Conservation (phyloP, 192 early-diverging fungal species). For the Coemansia sp. region DNA sequence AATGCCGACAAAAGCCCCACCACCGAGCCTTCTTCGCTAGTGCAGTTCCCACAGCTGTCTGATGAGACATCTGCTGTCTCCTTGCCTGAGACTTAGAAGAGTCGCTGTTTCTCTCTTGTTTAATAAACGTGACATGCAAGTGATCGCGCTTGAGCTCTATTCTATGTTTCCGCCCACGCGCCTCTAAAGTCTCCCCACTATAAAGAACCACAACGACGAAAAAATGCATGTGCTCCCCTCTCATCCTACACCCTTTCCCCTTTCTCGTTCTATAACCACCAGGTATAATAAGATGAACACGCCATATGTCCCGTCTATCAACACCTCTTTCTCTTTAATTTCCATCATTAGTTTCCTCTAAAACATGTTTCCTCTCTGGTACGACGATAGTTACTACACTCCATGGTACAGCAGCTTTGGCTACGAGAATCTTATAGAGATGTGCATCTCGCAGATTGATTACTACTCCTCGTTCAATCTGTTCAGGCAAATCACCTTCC, state of each 20-base stretch:
- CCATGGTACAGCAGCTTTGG: background rate
- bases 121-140: background rate
- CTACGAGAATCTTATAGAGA: background rate
- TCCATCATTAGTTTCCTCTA: background rate
- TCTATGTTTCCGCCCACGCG: too few relatives aligned
- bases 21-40: too few relatives aligned
- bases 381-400: background rate
- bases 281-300: background rate
- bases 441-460: conserved; percentile 4
- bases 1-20: background rate
- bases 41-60: background rate
- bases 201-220: too few relatives aligned
- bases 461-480: conserved; percentile 6
- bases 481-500: background rate
- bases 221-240: too few relatives aligned
- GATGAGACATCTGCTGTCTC: conserved; percentile 1
- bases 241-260: too few relatives aligned
- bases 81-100: too few relatives aligned
- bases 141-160: too few relatives aligned
- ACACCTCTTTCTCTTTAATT: background rate
- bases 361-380: background rate
- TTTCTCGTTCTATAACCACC: too few relatives aligned
- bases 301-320: background rate
- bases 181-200: too few relatives aligned
- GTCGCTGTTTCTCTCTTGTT: background rate